phyloP scores from a whole-genome alignment of 805 yeast genomes.

The Candida khao-thaluensis region DNA sequence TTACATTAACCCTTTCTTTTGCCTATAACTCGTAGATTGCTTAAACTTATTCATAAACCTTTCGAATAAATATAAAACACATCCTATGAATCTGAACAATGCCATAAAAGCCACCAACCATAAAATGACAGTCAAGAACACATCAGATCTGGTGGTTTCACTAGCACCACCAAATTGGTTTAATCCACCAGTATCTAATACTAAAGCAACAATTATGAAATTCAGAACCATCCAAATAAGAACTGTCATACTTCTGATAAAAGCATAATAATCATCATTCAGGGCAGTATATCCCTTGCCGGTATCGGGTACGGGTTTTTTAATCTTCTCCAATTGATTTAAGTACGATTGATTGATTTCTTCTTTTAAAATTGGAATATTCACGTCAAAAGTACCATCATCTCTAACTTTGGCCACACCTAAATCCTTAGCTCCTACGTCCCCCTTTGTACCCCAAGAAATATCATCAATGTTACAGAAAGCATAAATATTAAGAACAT shows the following conservation, averaged over 20 bases:
- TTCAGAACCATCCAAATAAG: conserved; percentile 47
- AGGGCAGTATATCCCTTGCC: conserved; percentile 23
- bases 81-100: conserved; percentile 54
- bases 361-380: conserved; percentile 46
- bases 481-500: conserved; percentile 62
- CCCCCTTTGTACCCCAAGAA: conserved; percentile 76
- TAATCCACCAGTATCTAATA: conserved; percentile 45
- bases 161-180: conserved; percentile 37
- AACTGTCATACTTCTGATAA: conserved; percentile 45
- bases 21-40: conserved; percentile 15
- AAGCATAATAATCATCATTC: conserved; percentile 48
- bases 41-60: conserved; percentile 30
- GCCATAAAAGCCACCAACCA: conserved; percentile 67
- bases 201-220: conserved; percentile 41
- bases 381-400: conserved; percentile 57
- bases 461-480: conserved; percentile 72
- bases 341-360: conserved; percentile 55
- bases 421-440: conserved; percentile 55
- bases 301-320: conserved; percentile 38
- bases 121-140: conserved; percentile 51
- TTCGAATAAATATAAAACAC: conserved; percentile 45
- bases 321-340: conserved; percentile 52
- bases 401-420: conserved; percentile 54
- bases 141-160: conserved; percentile 35
- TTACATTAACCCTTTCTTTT: conserved; percentile 16